Conservation (phyloP, 306 rosid genomes). For the Begonia masoniana region DNA sequence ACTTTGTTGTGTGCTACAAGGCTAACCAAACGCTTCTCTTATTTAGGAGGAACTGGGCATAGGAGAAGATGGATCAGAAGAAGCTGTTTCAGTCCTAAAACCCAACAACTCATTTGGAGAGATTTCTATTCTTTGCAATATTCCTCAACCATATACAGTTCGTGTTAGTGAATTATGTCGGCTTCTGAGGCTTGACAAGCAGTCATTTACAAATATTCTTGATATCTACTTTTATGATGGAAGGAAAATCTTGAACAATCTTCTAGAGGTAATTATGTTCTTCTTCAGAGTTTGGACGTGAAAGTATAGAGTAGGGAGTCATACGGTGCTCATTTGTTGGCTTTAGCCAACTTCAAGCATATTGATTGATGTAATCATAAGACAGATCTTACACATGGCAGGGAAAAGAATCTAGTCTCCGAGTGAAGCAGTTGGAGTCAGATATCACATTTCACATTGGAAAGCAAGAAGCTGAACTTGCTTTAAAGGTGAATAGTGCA, state of each 20-base stretch:
- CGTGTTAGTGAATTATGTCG: slow-evolving; percentile 78
- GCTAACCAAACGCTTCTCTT: not conserved
- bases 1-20: not conserved
- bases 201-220: slow-evolving; percentile 71
- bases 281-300: not conserved
- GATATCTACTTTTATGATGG: slow-evolving; percentile 87
- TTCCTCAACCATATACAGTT: slow-evolving; percentile 87
- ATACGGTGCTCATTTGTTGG: not conserved
- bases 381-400: slow-evolving; percentile 13
- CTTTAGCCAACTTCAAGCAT: slow-evolving; percentile 2
- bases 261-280: slow-evolving; percentile 54
- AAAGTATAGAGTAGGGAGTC: no score
- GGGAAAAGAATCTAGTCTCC: slow-evolving; percentile 49
- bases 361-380: not conserved
- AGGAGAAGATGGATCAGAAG: slow-evolving; percentile 65
- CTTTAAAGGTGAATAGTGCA: slow-evolving; percentile 79
- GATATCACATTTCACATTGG: slow-evolving; percentile 87
- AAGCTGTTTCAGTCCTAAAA: slow-evolving; percentile 40
- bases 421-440: slow-evolving; percentile 71
- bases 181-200: slow-evolving; percentile 86
- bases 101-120: slow-evolving; percentile 70
- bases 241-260: slow-evolving; percentile 78
- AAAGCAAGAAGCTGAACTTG: slow-evolving; percentile 88
- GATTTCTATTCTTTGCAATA: slow-evolving; percentile 86
- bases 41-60: slow-evolving; percentile 69